Percentiles rank a stretch among this genome's conserved stretches.
Evolutionary conservation across 1,139 yeast genomes (phyloP).

Genomic region (Candida albicans): DNA sequence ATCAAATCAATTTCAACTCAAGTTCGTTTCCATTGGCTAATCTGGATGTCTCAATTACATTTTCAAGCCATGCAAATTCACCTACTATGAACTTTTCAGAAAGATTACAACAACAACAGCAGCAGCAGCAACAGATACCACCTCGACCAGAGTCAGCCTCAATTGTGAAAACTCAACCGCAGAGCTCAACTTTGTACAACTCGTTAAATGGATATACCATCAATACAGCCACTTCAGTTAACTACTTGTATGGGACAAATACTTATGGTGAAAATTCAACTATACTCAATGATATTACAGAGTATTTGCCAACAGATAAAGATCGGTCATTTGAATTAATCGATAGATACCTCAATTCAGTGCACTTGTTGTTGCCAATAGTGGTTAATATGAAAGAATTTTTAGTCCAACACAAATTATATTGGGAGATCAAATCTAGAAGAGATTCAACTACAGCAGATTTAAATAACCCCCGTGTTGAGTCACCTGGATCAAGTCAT

Average conservation of each 20-base stretch:
- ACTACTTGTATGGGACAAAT: conserved; percentile 46
- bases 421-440: conserved; percentile 40
- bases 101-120: not conserved
- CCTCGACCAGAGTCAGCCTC: conserved; percentile 2
- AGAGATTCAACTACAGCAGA: not conserved
- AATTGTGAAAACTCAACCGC: conserved; percentile 12
- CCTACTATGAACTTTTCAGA: not conserved
- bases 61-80: conserved; percentile 10
- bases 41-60: conserved; percentile 11
- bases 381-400: conserved; percentile 46
- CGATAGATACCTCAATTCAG: conserved; percentile 48
- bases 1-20: conserved; percentile 24
- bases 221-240: conserved; percentile 41
- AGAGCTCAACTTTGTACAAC: conserved; percentile 25
- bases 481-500: conserved; percentile 1
- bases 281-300: conserved; percentile 35
- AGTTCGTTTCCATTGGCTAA: conserved; percentile 35
- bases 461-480: not conserved
- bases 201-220: conserved; percentile 32
- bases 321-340: conserved; percentile 52
- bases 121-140: not conserved
- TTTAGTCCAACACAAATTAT: conserved; percentile 46
- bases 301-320: conserved; percentile 35
- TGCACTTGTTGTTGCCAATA: conserved; percentile 55
- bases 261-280: conserved; percentile 40